Evolutionary conservation across 2,329 filamentous ascomycete genomes (phyloP), one percentile per base, ranked within the genome.

Genomic region (Pyrenophora teres): DNA sequence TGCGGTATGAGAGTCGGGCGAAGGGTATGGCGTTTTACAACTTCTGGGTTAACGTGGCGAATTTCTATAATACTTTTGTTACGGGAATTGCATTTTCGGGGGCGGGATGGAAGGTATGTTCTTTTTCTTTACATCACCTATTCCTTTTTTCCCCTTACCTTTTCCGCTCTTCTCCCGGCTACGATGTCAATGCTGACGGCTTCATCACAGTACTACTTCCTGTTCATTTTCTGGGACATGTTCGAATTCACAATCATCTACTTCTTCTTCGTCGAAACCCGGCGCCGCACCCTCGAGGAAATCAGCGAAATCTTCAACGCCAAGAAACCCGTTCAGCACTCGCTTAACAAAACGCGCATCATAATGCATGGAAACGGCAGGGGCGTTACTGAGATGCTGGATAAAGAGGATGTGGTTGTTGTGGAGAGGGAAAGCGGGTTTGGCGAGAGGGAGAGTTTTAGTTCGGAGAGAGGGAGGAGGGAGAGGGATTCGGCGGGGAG

Each of bases 11-110:
- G 50, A 76, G 69, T 0, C 69, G 78, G 13, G 78, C 78, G 2
- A 81, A 80, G 57, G 78, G 78, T 2, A 79, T 79, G 72, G 76
- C 74, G 6, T 73, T 78, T 56, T 78, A 78, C 56, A 77, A 78
- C 40, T 72, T 79, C 50, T 74, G 74, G 62, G 75, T 77, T 45
- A 79, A 79, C 44, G 65, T 78, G 46, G 75, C 76, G 4, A 67
- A 68, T 16, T 77, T 79, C 50, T 77, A 77, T 56, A 78, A 78
- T 50, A 77, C 75, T 0, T 79, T 78, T 54, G 77, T 77, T 0
- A 76, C 63, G 53, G 75, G 75, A 3, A 74, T 75, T 50, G 73
- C 72, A 3, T 73, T 75, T 55, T 58, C 68, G 2, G 60, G 64
- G 3, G 70, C 69, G 3, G 69, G 71, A 1, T 75, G 73, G 73